Evolutionary conservation across 805 yeast species (phyloP).

Genomic region (Nakazawaea ishiwadae): DNA sequence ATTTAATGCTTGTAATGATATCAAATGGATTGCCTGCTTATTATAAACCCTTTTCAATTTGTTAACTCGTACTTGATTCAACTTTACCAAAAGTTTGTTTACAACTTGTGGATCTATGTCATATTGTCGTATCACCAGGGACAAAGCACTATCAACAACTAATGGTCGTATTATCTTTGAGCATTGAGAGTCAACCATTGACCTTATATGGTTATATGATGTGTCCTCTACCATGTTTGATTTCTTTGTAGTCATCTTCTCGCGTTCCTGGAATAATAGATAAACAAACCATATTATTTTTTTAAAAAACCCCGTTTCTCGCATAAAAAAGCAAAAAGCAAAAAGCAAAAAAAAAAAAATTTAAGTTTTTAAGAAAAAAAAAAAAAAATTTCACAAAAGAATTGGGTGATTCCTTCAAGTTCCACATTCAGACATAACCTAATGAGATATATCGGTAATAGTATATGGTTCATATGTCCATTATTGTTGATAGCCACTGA

Average conservation of each 20-base stretch:
- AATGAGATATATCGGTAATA: constrained; percentile 4
- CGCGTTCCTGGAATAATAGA: too few species aligned
- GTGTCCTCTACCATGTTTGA: not conserved
- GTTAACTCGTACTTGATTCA: constrained; percentile 7
- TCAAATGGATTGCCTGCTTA: constrained; percentile 25
- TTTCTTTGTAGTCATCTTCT: too few species aligned
- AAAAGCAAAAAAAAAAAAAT: too few species aligned
- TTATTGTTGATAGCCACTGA: constrained; percentile 8
- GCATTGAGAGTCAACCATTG: constrained; percentile 21
- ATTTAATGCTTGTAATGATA: constrained; percentile 24
- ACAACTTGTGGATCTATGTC: constrained; percentile 9
- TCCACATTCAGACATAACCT: not conserved
- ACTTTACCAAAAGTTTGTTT: constrained; percentile 11
- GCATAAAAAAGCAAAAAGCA: too few species aligned
- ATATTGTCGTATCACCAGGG: constrained; percentile 8
- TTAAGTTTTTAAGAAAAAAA: too few species aligned
- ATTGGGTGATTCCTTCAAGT: not conserved
- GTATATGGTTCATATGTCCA: constrained; percentile 8
- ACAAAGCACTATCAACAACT: constrained; percentile 13
- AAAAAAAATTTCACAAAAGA: too few species aligned
- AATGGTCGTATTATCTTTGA: constrained; percentile 17
- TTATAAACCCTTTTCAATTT: constrained; percentile 22
- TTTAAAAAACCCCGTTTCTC: too few species aligned
- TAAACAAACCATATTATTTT: too few species aligned
- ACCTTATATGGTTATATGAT: constrained; percentile 21